Evolutionary conservation across 768 basidiomycete species (phyloP).

Genomic region (Auricularia sp.): DNA sequence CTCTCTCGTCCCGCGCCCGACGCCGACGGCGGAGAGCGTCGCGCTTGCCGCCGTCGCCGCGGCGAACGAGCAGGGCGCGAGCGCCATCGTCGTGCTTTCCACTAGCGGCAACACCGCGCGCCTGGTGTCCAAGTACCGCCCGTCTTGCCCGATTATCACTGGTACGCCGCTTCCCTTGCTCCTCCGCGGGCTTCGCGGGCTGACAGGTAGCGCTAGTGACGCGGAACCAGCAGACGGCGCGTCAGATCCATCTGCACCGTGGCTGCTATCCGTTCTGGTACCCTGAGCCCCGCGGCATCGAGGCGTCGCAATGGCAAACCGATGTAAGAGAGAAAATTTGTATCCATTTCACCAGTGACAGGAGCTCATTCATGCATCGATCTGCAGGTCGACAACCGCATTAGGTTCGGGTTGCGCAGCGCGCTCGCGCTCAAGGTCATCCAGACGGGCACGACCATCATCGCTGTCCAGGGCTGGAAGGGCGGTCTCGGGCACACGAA

Average conservation of each 20-base stretch:
- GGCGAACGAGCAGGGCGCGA: slow-evolving; percentile 87
- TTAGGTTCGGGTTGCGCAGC: slow-evolving; percentile 76
- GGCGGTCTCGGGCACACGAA: slow-evolving; percentile 94
- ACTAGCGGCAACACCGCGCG: slow-evolving; percentile 96
- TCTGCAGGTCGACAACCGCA: slow-evolving; percentile 73
- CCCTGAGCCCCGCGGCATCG: slow-evolving; percentile 83
- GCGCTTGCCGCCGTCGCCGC: slow-evolving; percentile 95
- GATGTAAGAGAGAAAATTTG: slow-evolving; percentile 50
- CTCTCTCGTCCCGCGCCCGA: slow-evolving; percentile 71
- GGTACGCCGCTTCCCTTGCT: slow-evolving; percentile 31
- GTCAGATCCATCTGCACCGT: slow-evolving; percentile 94
- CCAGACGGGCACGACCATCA: slow-evolving; percentile 76
- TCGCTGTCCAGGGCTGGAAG: slow-evolving; percentile 99
- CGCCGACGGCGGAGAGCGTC: slow-evolving; percentile 90
- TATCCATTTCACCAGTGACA: not conserved
- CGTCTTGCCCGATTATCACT: slow-evolving; percentile 86
- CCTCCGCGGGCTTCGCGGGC: not conserved
- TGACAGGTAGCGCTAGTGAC: slow-evolving; percentile 51
- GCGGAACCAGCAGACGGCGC: slow-evolving; percentile 88
- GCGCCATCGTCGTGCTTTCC: slow-evolving; percentile 91
- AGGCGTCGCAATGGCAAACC: slow-evolving; percentile 88
- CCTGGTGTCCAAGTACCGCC: slow-evolving; percentile 92
- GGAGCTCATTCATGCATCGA: not conserved
- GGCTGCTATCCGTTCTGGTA: slow-evolving; percentile 98
- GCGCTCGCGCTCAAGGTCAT: slow-evolving; percentile 80